Conservation (phyloP, 192 early-diverging fungal species). For the Coemansia furcata region DNA sequence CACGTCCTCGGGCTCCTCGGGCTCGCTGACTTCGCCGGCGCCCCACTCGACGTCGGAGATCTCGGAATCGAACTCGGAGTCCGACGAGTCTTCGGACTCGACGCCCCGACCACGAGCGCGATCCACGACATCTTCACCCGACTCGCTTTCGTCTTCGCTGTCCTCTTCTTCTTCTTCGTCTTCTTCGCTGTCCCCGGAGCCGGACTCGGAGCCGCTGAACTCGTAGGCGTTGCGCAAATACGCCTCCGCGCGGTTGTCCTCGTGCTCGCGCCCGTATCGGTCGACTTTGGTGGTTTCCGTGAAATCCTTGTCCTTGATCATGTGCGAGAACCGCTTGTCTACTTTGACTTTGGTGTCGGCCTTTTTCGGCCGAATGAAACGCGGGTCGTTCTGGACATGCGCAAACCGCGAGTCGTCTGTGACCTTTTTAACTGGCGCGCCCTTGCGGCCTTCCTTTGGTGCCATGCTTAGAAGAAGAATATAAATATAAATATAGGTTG, state of each 20-base stretch:
- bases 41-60: conserved; percentile 36
- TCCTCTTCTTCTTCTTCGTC: conserved; percentile 28
- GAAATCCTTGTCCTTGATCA: conserved; percentile 76
- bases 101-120: conserved; percentile 81
- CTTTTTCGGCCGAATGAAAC: conserved; percentile 75
- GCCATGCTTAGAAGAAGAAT: conserved; percentile 22
- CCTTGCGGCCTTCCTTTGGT: conserved; percentile 8
- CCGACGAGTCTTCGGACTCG: conserved; percentile 44
- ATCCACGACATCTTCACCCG: conserved; percentile 45
- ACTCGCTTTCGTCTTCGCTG: conserved; percentile 33
- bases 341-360: conserved; percentile 80
- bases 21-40: conserved; percentile 53
- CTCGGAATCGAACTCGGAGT: conserved; percentile 33
- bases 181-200: conserved; percentile 6
- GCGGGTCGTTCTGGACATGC: conserved; percentile 78
- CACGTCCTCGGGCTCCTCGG: conserved; percentile 57
- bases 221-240: conserved; percentile 50
- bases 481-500: background rate
- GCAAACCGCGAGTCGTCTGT: conserved; percentile 73
- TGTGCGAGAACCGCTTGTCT: conserved; percentile 82
- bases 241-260: conserved; percentile 34
- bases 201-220: conserved; percentile 52
- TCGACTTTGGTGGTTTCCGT: conserved; percentile 50
- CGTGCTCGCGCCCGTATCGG: conserved; percentile 30
- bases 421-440: conserved; percentile 43